Conservation (phyloP, 495 filamentous ascomycete species). For the Neurospora sp. region DNA sequence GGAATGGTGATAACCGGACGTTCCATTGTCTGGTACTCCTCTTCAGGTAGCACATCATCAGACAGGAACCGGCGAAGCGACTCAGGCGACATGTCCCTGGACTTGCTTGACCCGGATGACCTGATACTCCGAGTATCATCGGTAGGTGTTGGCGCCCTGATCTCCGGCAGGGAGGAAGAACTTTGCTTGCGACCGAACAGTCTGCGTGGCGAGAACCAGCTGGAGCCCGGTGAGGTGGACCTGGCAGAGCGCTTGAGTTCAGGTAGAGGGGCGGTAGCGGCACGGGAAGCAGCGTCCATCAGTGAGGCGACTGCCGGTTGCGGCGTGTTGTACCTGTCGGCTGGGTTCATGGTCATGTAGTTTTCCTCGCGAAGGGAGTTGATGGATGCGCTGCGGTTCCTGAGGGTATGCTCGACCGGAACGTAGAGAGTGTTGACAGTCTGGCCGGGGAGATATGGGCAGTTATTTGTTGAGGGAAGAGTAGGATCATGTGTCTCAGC, state of each 20-base stretch:
- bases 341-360: conserved; percentile 66
- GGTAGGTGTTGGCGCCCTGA: not conserved
- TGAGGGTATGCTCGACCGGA: conserved; percentile 52
- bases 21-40: conserved; percentile 6
- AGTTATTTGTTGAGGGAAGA: conserved; percentile 62
- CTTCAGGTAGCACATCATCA: conserved; percentile 22
- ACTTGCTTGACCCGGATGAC: conserved; percentile 28
- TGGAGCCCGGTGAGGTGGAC: conserved; percentile 36
- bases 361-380: conserved; percentile 38
- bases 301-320: conserved; percentile 44
- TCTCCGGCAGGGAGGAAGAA: conserved; percentile 16
- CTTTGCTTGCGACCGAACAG: conserved; percentile 30
- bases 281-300: conserved; percentile 28
- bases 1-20: conserved; percentile 29
- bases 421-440: conserved; percentile 72
- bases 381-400: conserved; percentile 40
- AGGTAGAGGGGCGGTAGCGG: conserved; percentile 46
- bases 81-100: conserved; percentile 38
- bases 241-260: conserved; percentile 36
- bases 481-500: conserved; percentile 61
- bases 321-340: conserved; percentile 63
- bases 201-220: conserved; percentile 34
- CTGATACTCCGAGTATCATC: conserved; percentile 22
- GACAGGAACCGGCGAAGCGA: conserved; percentile 34
- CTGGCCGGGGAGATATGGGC: conserved; percentile 80